Evolutionary conservation across 345 rosid genomes (phyloP).

Genomic region (Luvunga scandens): DNA sequence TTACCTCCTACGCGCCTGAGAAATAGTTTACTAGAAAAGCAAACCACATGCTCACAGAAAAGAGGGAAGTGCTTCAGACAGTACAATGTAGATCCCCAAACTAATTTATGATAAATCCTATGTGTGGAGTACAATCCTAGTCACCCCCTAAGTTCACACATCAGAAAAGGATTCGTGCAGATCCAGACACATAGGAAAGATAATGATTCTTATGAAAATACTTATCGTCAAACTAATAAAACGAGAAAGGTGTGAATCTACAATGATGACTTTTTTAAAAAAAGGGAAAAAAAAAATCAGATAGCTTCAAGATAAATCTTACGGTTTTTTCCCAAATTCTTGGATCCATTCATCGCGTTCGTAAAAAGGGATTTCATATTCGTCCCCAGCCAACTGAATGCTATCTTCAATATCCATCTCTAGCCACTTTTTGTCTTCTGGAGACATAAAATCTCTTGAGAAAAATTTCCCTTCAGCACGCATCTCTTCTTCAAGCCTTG

Average conservation of each 20-base stretch:
- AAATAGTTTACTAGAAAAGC: neutral
- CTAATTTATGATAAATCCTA: neutral
- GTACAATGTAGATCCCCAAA: neutral
- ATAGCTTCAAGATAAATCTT: slow-evolving; percentile 27
- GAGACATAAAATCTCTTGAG: slow-evolving; percentile 72
- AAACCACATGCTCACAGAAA: neutral
- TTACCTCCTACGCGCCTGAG: neutral
- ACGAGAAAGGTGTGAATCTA: neutral
- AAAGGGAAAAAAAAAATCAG: slow-evolving; percentile 1
- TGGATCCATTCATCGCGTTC: slow-evolving; percentile 73
- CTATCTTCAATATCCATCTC: slow-evolving; percentile 95
- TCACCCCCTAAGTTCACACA: neutral
- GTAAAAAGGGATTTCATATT: slow-evolving; percentile 63
- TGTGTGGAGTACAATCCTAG: neutral
- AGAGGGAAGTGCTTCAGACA: neutral
- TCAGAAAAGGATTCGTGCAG: neutral
- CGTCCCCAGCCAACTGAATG: slow-evolving; percentile 43
- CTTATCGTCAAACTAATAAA: neutral
- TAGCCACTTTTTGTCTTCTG: slow-evolving; percentile 89
- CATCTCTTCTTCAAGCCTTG: slow-evolving; percentile 90
- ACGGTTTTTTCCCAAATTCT: slow-evolving; percentile 83
- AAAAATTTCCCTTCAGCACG: slow-evolving; percentile 85
- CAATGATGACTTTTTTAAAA: neutral
- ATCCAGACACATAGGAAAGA: neutral
- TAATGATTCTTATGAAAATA: neutral